Evolutionary conservation across 352 stramenopile species (phyloP).

Genomic region (Achlya hypogyna): DNA sequence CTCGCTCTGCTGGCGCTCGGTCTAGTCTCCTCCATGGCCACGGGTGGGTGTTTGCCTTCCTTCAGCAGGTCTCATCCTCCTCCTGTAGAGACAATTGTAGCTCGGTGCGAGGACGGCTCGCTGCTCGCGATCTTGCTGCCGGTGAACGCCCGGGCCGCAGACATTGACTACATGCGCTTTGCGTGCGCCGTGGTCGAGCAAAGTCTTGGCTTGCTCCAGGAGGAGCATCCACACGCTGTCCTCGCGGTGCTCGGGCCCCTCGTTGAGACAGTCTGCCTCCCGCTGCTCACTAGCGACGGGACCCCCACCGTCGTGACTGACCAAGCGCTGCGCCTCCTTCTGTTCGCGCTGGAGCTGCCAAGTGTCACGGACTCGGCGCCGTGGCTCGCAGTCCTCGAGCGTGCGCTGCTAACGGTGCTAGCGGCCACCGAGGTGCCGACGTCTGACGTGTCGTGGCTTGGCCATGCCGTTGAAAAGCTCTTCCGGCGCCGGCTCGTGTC

Average conservation of each 20-base stretch:
- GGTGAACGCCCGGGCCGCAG: neutral
- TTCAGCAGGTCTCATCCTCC: neutral
- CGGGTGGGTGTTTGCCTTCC: neutral
- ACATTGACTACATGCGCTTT: conserved; percentile 3
- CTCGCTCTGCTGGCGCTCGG: neutral
- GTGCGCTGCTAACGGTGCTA: neutral
- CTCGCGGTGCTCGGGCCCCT: neutral
- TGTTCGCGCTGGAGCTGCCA: neutral
- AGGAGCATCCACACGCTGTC: neutral
- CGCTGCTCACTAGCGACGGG: neutral
- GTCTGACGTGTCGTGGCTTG: conserved; percentile 2
- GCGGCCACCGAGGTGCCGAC: neutral
- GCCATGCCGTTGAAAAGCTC: neutral
- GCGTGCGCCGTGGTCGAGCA: conserved; percentile 2
- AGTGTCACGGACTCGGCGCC: neutral
- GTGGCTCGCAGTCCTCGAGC: neutral
- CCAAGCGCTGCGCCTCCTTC: neutral
- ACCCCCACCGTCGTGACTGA: neutral
- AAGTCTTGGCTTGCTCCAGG: neutral
- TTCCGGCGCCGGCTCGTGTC: conserved; percentile 3
- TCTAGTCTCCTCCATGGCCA: conserved; percentile 8
- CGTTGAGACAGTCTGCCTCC: neutral
- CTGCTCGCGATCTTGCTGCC: conserved; percentile 3
- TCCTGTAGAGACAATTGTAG: neutral
- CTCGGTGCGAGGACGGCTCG: neutral